Conservation (phyloP, 208 protist species). For the Leishmania lainsoni region DNA sequence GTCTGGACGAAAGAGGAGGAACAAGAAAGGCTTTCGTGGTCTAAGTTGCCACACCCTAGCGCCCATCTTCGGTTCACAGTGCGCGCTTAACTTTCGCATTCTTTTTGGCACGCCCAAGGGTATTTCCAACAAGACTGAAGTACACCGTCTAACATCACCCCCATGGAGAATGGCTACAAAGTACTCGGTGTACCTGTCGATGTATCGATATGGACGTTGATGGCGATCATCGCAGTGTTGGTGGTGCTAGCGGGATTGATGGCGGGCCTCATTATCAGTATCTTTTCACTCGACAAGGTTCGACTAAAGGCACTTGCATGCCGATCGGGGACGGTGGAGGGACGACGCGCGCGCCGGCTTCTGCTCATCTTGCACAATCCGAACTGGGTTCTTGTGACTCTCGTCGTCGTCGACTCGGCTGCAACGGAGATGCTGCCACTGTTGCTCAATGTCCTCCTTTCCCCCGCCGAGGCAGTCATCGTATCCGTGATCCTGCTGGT, state of each 20-base stretch:
- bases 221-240: constrained; percentile 41
- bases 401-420: constrained; percentile 57
- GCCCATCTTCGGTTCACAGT: neutral
- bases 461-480: constrained; percentile 50
- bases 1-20: neutral
- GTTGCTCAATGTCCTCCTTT: constrained; percentile 61
- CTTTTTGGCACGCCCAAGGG: neutral
- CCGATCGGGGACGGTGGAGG: constrained; percentile 44
- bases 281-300: constrained; percentile 69
- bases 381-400: constrained; percentile 75
- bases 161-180: constrained; percentile 28
- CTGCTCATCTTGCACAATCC: constrained; percentile 57
- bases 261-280: constrained; percentile 69
- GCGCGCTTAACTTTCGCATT: neutral
- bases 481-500: constrained; percentile 64
- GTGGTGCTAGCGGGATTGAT: constrained; percentile 57
- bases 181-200: constrained; percentile 55
- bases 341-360: constrained; percentile 37
- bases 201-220: constrained; percentile 35
- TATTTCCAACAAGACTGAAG: neutral
- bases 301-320: constrained; percentile 44
- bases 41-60: neutral
- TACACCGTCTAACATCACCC: neutral
- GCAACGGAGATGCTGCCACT: constrained; percentile 77
- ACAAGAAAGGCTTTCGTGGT: neutral